Evolutionary conservation across 2,329 filamentous ascomycete genomes (phyloP).

Genomic region (Canariomyces notabilis): DNA sequence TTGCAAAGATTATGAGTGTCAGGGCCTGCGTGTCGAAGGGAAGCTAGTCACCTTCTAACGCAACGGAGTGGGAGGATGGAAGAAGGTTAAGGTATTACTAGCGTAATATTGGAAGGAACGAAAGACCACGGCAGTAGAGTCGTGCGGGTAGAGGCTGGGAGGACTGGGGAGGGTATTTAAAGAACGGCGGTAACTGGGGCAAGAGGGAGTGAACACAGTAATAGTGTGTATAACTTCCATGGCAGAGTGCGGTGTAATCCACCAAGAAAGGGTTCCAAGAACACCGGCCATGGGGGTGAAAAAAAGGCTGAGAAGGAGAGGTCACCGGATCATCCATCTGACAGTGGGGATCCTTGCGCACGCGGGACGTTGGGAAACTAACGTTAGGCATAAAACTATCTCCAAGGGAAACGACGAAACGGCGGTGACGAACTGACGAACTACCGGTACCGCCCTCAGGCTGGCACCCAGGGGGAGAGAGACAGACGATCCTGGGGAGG

Average conservation of each 20-base stretch:
- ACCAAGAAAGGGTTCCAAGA: slow-evolving; percentile 18
- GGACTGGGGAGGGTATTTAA: slow-evolving; percentile 11
- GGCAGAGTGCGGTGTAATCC: slow-evolving; percentile 11
- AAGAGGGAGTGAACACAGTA: slow-evolving; percentile 10
- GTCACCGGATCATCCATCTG: slow-evolving; percentile 28
- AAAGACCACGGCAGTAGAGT: slow-evolving; percentile 1
- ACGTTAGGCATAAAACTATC: slow-evolving; percentile 24
- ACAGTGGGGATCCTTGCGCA: slow-evolving; percentile 23
- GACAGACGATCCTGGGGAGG: slow-evolving; percentile 24
- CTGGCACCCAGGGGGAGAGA: slow-evolving; percentile 14
- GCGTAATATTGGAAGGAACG: not conserved
- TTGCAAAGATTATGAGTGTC: not conserved
- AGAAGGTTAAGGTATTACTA: not conserved
- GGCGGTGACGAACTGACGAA: slow-evolving; percentile 26
- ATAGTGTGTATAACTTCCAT: slow-evolving; percentile 13
- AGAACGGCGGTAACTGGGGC: not conserved
- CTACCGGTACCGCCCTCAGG: too few relatives aligned
- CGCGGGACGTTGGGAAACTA: slow-evolving; percentile 18
- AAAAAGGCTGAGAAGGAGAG: slow-evolving; percentile 25
- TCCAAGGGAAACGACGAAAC: slow-evolving; percentile 25
- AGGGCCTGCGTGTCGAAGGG: not conserved
- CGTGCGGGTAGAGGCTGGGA: not conserved
- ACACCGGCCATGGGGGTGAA: slow-evolving; percentile 18
- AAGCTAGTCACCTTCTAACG: not conserved
- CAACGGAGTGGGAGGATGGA: not conserved